Percentiles rank a stretch among this genome's conserved stretches.
phyloP scores from a whole-genome alignment of 306 rosid species.

The Lablab purpureus region DNA sequence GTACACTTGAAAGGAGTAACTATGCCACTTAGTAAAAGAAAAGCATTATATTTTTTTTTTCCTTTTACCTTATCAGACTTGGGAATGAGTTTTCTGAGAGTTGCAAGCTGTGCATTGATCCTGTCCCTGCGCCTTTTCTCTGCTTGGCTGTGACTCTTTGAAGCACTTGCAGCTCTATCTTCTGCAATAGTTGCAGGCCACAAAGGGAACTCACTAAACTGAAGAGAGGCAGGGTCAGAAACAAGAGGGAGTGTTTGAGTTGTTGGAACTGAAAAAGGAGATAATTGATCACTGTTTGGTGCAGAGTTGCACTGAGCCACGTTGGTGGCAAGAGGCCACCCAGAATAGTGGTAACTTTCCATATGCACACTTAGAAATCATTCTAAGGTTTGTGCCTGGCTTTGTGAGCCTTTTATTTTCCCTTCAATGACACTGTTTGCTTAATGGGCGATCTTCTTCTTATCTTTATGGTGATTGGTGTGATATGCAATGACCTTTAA shows the following conservation, averaged over 20 bases:
- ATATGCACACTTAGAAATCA: slow-evolving; percentile 45
- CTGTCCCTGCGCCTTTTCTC: slow-evolving; percentile 94
- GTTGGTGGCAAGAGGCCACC: slow-evolving; percentile 48
- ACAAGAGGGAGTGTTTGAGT: slow-evolving; percentile 50
- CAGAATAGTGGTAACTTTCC: slow-evolving; percentile 65
- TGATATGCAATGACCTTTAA: slow-evolving; percentile 57
- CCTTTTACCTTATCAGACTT: slow-evolving; percentile 79
- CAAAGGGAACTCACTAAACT: slow-evolving; percentile 59
- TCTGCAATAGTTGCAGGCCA: slow-evolving; percentile 56
- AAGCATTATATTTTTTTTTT: neutral
- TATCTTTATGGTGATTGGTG: slow-evolving; percentile 69
- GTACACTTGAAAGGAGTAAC: slow-evolving; percentile 3
- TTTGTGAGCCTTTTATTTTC: slow-evolving; percentile 58
- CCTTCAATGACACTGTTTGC: slow-evolving; percentile 52
- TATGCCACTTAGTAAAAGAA: neutral
- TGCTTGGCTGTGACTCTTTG: slow-evolving; percentile 93
- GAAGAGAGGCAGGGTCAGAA: slow-evolving; percentile 57
- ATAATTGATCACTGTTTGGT: slow-evolving; percentile 40
- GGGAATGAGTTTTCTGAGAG: slow-evolving; percentile 88
- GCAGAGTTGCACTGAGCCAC: slow-evolving; percentile 44
- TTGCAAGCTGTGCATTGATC: slow-evolving; percentile 89
- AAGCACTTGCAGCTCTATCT: slow-evolving; percentile 66
- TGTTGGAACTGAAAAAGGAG: slow-evolving; percentile 58
- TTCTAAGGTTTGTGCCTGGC: slow-evolving; percentile 31
- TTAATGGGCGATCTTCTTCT: slow-evolving; percentile 60